These are phyloP conservation scores for Prorocentrum cordatum DNA, from an alignment of 169 alveolate genomes.

Conservation along the genomic window DNA sequence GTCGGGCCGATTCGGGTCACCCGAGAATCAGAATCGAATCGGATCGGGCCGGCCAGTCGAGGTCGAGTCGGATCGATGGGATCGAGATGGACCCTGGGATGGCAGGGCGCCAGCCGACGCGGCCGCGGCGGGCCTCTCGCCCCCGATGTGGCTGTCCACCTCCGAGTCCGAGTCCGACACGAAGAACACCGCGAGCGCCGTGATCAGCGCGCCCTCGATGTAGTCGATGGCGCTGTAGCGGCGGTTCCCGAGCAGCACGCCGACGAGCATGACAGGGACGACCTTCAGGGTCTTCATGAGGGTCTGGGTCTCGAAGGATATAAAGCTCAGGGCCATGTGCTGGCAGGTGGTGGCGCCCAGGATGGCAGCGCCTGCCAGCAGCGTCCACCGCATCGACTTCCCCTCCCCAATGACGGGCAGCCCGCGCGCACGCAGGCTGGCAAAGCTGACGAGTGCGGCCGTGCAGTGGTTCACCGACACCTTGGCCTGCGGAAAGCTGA, in stretches of 20 bases:
- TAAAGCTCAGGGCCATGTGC: conserved; percentile 9
- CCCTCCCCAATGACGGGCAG: not conserved
- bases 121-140: too few relatives aligned
- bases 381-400: not conserved
- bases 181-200: conserved; percentile 1
- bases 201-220: conserved; percentile 6
- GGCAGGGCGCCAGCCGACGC: too few relatives aligned
- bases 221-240: conserved; percentile 35
- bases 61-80: too few relatives aligned
- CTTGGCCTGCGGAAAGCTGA: not conserved
- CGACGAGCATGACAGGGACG: conserved; percentile 34
- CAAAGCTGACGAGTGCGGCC: not conserved
- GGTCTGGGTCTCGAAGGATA: not conserved
- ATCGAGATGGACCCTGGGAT: too few relatives aligned
- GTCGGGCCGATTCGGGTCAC: too few relatives aligned
- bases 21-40: too few relatives aligned
- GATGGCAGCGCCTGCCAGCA: conserved; percentile 16
- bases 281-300: conserved; percentile 53
- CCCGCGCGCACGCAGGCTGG: not conserved
- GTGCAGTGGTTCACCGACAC: not conserved
- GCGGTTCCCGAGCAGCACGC: conserved; percentile 1
- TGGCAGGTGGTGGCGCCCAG: conserved; percentile 40
- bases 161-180: too few relatives aligned
- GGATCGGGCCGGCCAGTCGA: too few relatives aligned
- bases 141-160: too few relatives aligned